phyloP scores from a whole-genome alignment of 2,329 filamentous ascomycete genomes.

The Fusarium proliferatum region DNA sequence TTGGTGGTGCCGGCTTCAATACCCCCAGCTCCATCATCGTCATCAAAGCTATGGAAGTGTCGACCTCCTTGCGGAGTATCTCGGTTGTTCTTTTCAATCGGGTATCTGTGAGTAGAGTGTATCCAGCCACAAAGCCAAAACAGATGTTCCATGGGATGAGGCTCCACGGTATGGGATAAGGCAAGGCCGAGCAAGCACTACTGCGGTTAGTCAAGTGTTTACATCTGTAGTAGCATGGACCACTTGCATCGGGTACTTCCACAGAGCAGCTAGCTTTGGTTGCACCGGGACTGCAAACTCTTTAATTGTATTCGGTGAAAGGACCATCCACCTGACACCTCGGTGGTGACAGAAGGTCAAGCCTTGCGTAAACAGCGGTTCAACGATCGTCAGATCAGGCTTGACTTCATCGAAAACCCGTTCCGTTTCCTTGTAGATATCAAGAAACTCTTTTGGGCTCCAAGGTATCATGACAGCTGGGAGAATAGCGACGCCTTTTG shows the following conservation, averaged over 20 bases:
- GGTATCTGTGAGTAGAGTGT: neutral
- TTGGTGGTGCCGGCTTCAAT: neutral
- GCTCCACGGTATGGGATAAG: neutral
- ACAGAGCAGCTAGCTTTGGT: neutral
- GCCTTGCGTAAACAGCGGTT: neutral
- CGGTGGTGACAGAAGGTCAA: neutral
- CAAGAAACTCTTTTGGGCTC: neutral
- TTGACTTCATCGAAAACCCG: neutral
- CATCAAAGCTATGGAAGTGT: neutral
- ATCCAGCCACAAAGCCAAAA: neutral
- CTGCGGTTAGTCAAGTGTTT: accelerated
- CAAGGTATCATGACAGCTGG: neutral
- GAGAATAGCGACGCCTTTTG: neutral
- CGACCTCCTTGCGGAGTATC: neutral
- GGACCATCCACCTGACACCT: neutral
- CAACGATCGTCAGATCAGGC: neutral
- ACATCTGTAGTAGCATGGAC: accelerated
- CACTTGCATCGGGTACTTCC: neutral
- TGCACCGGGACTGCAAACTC: neutral
- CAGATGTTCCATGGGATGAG: neutral
- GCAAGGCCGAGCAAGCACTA: neutral
- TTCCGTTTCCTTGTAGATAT: neutral
- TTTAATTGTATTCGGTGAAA: neutral
- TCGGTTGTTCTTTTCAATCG: neutral
- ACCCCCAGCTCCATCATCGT: neutral